Base-by-base conservation (phyloP, 2,329 filamentous ascomycete genomes). In the Aureobasidium sp. region DNA sequence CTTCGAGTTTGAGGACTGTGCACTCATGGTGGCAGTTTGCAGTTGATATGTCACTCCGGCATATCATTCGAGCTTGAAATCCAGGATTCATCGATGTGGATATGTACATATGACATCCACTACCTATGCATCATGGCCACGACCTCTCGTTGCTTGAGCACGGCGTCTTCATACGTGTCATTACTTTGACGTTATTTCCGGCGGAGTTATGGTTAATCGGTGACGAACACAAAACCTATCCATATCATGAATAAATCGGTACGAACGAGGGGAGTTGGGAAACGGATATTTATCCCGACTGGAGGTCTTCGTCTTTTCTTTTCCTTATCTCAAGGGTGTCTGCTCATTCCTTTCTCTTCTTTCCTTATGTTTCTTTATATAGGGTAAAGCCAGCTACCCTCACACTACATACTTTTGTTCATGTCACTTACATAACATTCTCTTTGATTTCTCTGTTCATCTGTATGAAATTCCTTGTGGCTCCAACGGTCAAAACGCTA, bases 181-280 rank as follows among this genome's bases (percentile, higher is more conserved):
- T 52, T n/a, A 9, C 50, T 52, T 26, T 37, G 12, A n/a, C 48
- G 32, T 36, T 36, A 26, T 51, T 37, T 20, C 32, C 26, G 17
- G 24, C 52, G 52, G 37, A 56, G 37, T 43, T 56, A 43, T 56
- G 8, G 32, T 20, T 36, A 56, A 32, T 17, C 37, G 37, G 37
- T 56, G 26, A 56, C 52, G 52, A 56, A 56, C 37, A 17, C 20
- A 56, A 37, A 48, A 48, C 26, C 24, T 24, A 56, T 56, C 39
- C 37, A 56, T 43, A 56, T 56, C 37, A 56, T 20, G 52, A 56
- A 43, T 37, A 44, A 56, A 56, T 26, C 44, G 52, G 37, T 9
- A 43, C 32, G 34, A 52, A 52, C 12, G 34, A 8, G 37, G 52
- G 24, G 8, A 24, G n/a, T 32, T 20, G 26, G 24, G 34, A 32